These are phyloP conservation scores for Capronia epimyces DNA, from an alignment of 2,329 filamentous ascomycete genomes.

Conservation along the genomic window DNA sequence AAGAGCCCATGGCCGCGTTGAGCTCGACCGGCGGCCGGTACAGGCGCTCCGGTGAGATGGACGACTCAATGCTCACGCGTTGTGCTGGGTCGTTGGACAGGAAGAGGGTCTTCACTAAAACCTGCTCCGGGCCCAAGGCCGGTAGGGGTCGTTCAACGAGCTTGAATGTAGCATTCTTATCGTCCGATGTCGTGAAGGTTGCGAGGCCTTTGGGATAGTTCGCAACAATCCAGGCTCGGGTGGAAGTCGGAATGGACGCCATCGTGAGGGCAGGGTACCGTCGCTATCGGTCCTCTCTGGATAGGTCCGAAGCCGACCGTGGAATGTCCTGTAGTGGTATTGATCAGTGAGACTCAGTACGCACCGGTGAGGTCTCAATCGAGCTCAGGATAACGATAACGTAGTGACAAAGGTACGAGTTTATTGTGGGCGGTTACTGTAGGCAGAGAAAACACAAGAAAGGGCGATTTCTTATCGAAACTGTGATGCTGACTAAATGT, in stretches of 20 bases:
- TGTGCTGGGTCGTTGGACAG: slow-evolving; percentile 52
- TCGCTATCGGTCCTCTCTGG: too few species aligned
- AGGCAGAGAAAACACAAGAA: too few species aligned
- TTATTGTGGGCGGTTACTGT: too few species aligned
- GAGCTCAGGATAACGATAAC: too few species aligned
- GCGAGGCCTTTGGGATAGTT: slow-evolving; percentile 19
- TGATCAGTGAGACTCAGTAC: neutral
- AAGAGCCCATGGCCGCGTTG: slow-evolving; percentile 38
- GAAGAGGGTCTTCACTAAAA: slow-evolving; percentile 45
- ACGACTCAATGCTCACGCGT: slow-evolving; percentile 45
- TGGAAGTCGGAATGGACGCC: slow-evolving; percentile 17
- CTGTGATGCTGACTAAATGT: too few species aligned
- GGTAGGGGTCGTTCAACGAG: slow-evolving; percentile 19
- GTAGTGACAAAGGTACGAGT: too few species aligned
- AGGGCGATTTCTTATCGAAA: too few species aligned
- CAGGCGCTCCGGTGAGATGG: slow-evolving; percentile 35
- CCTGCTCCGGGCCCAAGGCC: slow-evolving; percentile 36
- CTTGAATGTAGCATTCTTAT: slow-evolving; percentile 18
- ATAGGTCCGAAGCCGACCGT: too few species aligned
- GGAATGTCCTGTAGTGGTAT: neutral
- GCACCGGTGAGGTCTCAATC: too few species aligned
- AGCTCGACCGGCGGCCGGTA: slow-evolving; percentile 44
- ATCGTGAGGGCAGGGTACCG: slow-evolving; percentile 2
- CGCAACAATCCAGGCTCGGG: slow-evolving; percentile 21
- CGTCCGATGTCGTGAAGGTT: slow-evolving; percentile 11